These are phyloP conservation scores for Syzygium syzygioides DNA, from an alignment of 441 rosid species.

Conservation along the genomic window DNA sequence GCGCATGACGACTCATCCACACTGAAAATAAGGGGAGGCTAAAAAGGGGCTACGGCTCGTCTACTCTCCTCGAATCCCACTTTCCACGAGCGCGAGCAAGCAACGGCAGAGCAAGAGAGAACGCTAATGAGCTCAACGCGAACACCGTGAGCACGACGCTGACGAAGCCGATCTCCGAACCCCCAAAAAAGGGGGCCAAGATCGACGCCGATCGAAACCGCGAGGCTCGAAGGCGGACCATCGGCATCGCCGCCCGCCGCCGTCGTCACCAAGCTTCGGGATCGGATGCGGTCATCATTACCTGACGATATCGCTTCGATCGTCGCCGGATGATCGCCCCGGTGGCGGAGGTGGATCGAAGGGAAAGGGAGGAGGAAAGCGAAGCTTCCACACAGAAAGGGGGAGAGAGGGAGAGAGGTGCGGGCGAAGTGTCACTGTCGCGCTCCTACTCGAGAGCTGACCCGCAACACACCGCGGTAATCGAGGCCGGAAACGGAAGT, in stretches of 20 bases:
- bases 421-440: not conserved
- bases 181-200: not conserved
- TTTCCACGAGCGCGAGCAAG: not conserved
- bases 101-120: not conserved
- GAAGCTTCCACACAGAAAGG: not conserved
- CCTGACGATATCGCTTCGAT: not conserved
- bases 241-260: not conserved
- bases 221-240: not conserved
- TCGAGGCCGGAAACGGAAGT: not conserved
- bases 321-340: not conserved
- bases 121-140: not conserved
- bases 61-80: not conserved
- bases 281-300: not conserved
- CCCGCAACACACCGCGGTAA: not conserved
- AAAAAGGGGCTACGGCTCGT: not conserved
- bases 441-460: not conserved
- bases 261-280: not conserved
- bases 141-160: not conserved
- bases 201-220: not conserved
- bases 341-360: not conserved
- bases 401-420: not conserved
- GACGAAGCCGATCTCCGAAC: not conserved
- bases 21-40: rapidly evolving
- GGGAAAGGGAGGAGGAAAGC: not conserved
- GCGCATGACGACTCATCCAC: not conserved